These are phyloP conservation scores for Penicillium decumbens DNA, from an alignment of 2,329 filamentous ascomycete genomes.

Conservation along the genomic window DNA sequence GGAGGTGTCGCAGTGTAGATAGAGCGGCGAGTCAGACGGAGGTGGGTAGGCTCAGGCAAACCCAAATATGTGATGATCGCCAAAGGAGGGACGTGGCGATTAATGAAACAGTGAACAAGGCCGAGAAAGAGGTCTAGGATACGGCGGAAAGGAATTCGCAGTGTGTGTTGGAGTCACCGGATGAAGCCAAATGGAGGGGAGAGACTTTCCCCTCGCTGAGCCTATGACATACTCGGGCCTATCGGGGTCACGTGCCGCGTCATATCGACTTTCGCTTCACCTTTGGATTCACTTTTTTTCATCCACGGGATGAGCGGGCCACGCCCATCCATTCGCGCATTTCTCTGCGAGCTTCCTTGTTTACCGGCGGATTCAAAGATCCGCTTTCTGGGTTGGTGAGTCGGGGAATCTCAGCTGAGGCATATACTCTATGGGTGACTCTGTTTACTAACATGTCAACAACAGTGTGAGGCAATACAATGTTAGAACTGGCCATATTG, in stretches of 20 bases:
- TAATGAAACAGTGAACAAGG: background rate
- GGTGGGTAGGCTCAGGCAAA: slow-evolving; percentile 13
- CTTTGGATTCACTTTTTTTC: slow-evolving; percentile 3
- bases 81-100: background rate
- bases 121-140: background rate
- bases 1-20: slow-evolving; percentile 7
- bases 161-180: slow-evolving; percentile 7
- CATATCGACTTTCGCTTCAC: background rate
- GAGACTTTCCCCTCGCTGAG: slow-evolving; percentile 30
- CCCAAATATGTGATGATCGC: background rate
- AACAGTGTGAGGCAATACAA: slow-evolving; percentile 57
- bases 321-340: slow-evolving; percentile 59
- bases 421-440: background rate
- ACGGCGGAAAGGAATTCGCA: background rate
- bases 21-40: slow-evolving; percentile 19
- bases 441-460: background rate
- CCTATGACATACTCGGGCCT: slow-evolving; percentile 38
- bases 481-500: slow-evolving; percentile 56
- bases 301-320: slow-evolving; percentile 48
- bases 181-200: slow-evolving; percentile 22
- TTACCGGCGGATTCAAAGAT: slow-evolving; percentile 67
- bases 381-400: slow-evolving; percentile 86
- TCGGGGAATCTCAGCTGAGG: slow-evolving; percentile 9
- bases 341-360: slow-evolving; percentile 58
- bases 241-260: slow-evolving; percentile 32